phyloP scores from a whole-genome alignment of 306 rosid species.

The Betula pendula region DNA sequence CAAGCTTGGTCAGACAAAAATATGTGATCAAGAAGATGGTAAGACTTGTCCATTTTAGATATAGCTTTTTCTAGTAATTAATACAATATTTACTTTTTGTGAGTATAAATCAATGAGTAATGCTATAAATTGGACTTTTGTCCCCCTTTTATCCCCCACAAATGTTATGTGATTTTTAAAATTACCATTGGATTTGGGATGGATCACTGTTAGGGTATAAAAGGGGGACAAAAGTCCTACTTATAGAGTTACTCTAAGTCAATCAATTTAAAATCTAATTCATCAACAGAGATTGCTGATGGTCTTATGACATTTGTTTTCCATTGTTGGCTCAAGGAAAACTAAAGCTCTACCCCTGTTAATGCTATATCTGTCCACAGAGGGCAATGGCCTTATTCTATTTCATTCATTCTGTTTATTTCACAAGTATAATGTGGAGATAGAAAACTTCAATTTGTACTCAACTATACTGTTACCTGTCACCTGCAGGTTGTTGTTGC shows the following conservation, averaged over 20 bases:
- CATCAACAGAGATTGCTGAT: neutral
- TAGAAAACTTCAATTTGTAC: neutral
- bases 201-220: too few relatives aligned
- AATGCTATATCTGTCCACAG: neutral
- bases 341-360: neutral
- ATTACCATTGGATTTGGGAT: too few relatives aligned
- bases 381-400: neutral
- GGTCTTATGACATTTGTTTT: neutral
- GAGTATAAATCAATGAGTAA: neutral
- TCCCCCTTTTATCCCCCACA: too few relatives aligned
- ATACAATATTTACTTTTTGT: neutral
- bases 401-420: constrained; percentile 14
- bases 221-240: too few relatives aligned
- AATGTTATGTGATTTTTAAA: too few relatives aligned
- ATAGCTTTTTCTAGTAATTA: neutral
- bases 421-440: neutral
- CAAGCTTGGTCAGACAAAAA: neutral
- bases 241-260: too few relatives aligned
- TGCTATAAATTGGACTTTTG: too few relatives aligned
- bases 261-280: neutral
- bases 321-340: neutral
- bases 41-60: neutral
- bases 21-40: neutral
- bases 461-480: constrained; percentile 8
- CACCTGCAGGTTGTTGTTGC: constrained; percentile 84